A percentile compares a stretch with the other conserved stretches of the same genome.
phyloP scores from a whole-genome alignment of 129 eudicot genomes.

The Centaurea solstitialis region DNA sequence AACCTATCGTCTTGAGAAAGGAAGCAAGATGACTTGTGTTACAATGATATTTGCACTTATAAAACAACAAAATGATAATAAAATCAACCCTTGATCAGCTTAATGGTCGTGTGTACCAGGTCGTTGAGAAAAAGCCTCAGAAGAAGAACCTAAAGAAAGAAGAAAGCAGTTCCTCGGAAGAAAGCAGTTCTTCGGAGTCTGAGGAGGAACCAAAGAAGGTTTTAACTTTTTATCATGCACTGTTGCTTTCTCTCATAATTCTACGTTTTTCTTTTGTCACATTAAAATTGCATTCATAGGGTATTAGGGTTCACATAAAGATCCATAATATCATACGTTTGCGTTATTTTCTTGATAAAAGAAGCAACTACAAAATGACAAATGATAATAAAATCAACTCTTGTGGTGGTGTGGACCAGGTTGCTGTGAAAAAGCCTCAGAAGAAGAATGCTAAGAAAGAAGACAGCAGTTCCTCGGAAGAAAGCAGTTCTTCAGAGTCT shows the following conservation, averaged over 20 bases:
- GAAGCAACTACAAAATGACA: too few relatives aligned
- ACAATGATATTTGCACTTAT: background rate
- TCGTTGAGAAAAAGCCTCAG: background rate
- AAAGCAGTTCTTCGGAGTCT: background rate
- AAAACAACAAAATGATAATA: background rate
- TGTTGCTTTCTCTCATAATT: background rate
- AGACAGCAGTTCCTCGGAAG: background rate
- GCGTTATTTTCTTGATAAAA: background rate
- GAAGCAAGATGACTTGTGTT: background rate
- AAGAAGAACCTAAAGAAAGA: background rate
- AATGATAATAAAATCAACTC: too few relatives aligned
- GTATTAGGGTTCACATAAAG: background rate
- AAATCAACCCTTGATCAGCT: background rate
- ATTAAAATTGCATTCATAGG: background rate
- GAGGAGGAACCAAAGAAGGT: background rate
- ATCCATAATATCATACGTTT: background rate
- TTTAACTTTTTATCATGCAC: background rate
- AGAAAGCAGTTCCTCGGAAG: background rate
- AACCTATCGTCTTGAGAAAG: background rate
- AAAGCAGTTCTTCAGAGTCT: background rate
- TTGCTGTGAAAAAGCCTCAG: background rate
- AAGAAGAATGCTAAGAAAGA: background rate
- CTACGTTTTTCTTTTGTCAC: background rate
- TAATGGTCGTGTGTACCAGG: background rate
- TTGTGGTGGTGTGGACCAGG: background rate